Evolutionary conservation across 1,139 yeast species (phyloP).

Genomic region (Pneumocystis canis): DNA sequence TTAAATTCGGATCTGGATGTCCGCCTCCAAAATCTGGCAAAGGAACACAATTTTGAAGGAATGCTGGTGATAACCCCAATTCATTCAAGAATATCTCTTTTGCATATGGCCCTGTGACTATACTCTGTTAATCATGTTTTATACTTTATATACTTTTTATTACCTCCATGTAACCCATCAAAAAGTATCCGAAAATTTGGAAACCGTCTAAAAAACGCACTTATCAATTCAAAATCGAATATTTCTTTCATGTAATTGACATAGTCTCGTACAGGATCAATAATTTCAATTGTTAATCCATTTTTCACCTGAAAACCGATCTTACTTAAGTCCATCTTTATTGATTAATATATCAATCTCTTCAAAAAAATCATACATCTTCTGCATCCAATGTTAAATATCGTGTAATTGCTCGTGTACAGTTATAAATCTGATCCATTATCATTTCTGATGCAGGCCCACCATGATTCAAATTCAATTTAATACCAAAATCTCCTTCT

Average conservation of each 20-base stretch:
- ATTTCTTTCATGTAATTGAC: conserved; percentile 66
- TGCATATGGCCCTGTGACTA: conserved; percentile 92
- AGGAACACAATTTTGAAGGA: conserved; percentile 68
- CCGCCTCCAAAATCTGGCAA: conserved; percentile 89
- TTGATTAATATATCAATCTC: background rate
- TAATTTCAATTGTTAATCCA: conserved; percentile 55
- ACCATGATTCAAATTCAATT: conserved; percentile 87
- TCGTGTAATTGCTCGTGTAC: conserved; percentile 41
- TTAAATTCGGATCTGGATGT: conserved; percentile 95
- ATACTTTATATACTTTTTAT: background rate
- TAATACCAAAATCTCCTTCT: conserved; percentile 79
- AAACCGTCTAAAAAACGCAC: conserved; percentile 44
- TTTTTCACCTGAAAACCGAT: conserved; percentile 37
- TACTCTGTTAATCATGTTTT: background rate
- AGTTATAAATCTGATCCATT: conserved; percentile 71
- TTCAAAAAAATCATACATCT: conserved; percentile 4
- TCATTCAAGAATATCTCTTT: conserved; percentile 68
- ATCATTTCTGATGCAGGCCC: conserved; percentile 99
- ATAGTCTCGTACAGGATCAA: conserved; percentile 70
- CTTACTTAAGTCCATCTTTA: conserved; percentile 40
- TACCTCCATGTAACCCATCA: conserved; percentile 69
- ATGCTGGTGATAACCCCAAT: conserved; percentile 54
- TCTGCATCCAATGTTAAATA: conserved; percentile 39
- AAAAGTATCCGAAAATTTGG: conserved; percentile 59
- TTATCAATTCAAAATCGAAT: conserved; percentile 77